Base-by-base conservation (phyloP, 2,329 filamentous ascomycete genomes). In the Hypoxylon sp. region DNA sequence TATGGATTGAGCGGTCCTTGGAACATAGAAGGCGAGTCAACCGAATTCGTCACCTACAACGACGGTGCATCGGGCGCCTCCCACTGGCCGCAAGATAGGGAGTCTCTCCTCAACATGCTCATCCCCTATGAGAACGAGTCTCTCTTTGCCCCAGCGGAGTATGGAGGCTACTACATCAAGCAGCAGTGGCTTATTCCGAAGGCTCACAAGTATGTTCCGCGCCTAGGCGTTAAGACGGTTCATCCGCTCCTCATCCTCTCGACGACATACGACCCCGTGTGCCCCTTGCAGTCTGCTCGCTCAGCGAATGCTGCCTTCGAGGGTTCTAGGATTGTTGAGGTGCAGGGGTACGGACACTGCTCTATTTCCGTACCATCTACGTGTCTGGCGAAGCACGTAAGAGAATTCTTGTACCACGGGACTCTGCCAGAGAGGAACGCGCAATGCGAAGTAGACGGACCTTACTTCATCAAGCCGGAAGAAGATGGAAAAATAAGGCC, bases 201-300 rank as follows among this genome's bases (percentile, higher is more conserved):
- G 37, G 78, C 77, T 13, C 77, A 79, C 69, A 56, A 6, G 6
- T 80, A 76, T 39, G 68, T 73, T 6, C 78, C 77, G 1, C 57
- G 59, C n/a, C 50, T 66, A 11, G 70, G 68, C 4, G 76, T 80
- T 35, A 78, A 81, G 51, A 86, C 83, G 7, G 80, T 82, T 0
- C 80, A 85, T 65, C 87, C 87, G 0, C 79, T 89, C 29, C 79
- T 89, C 1, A 84, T 87, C 67, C 79, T 88, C 10, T 84, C 83
- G 39, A 88, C 86, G 54, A 86, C 84, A 0, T 83, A 84, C 8
- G 86, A 91, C 46, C 88, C 89, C 0, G 86, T 90, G 0, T 90
- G 87, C 0, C 85, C 82, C 1, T 67, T 83, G 0, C 65, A 77
- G 0, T 83, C 82, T 2, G 82, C 82, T 0, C 72, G 72, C 24